Conservation (phyloP, 2,329 filamentous ascomycete genomes). For the Xylariaceae sp. region DNA sequence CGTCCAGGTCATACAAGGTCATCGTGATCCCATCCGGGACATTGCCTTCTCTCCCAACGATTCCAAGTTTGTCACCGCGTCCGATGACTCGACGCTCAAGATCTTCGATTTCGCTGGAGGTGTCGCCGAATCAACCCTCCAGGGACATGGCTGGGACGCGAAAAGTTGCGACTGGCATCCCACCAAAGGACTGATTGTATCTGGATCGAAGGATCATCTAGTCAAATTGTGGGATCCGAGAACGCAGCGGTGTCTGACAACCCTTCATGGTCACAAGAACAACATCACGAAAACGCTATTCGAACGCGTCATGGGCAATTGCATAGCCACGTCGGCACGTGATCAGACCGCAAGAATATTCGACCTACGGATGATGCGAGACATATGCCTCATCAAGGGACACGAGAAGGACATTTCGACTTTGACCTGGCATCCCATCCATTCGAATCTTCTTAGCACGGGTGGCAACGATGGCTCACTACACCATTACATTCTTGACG, state of each 20-base stretch:
- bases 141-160: conserved; percentile 96
- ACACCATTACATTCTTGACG: conserved; percentile 91
- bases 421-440: conserved; percentile 87
- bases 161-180: conserved; percentile 98
- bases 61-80: conserved; percentile 91
- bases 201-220: conserved; percentile 93
- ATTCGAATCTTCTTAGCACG: conserved; percentile 81
- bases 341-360: conserved; percentile 92
- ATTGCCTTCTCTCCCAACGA: conserved; percentile 91
- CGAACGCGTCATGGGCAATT: conserved; percentile 74
- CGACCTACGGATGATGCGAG: conserved; percentile 96
- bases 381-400: conserved; percentile 86
- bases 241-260: conserved; percentile 82
- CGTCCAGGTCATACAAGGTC: conserved; percentile 87
- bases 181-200: conserved; percentile 86
- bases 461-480: conserved; percentile 86
- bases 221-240: conserved; percentile 99
- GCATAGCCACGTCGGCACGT: conserved; percentile 85
- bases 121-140: conserved; percentile 73
- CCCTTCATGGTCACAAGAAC: conserved; percentile 94
- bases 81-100: conserved; percentile 87
- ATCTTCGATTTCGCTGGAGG: conserved; percentile 94
- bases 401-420: conserved; percentile 96
- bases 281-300: conserved; percentile 91
- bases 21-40: conserved; percentile 83